These are phyloP conservation scores for Paralagenidium karlingii DNA, from an alignment of 352 stramenopile species.

Conservation along the genomic window DNA sequence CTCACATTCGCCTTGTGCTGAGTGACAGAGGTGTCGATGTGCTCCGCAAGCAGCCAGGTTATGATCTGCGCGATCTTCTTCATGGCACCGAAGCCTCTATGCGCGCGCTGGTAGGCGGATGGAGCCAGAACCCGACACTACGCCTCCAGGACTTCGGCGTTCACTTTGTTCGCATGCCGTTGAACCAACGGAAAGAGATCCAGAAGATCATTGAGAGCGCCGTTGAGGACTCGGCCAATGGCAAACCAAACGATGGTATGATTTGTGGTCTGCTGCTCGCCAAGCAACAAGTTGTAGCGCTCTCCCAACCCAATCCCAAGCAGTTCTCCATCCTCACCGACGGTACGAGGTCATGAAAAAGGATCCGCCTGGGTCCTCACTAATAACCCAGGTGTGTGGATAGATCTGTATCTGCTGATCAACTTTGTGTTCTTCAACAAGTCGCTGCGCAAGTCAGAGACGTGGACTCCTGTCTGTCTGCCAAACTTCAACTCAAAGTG, in stretches of 20 bases:
- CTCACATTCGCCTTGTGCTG: conserved; percentile 49
- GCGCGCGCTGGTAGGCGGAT: conserved; percentile 21
- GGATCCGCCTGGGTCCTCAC: not conserved
- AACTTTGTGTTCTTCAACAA: conserved; percentile 67
- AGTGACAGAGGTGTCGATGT: conserved; percentile 47
- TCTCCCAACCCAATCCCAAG: conserved; percentile 38
- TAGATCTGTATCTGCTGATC: conserved; percentile 49
- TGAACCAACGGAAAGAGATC: conserved; percentile 22
- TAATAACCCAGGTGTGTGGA: not conserved
- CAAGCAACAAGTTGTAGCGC: conserved; percentile 30
- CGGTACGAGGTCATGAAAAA: conserved; percentile 10
- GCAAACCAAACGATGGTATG: conserved; percentile 9
- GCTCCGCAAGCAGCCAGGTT: conserved; percentile 35
- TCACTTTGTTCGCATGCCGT: conserved; percentile 29
- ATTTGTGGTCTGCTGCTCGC: conserved; percentile 48
- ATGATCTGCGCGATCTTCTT: conserved; percentile 60
- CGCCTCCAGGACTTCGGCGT: conserved; percentile 33
- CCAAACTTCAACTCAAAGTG: conserved; percentile 49
- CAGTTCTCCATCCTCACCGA: conserved; percentile 54
- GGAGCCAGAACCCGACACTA: conserved; percentile 17
- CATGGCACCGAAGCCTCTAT: conserved; percentile 44
- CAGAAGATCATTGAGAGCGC: conserved; percentile 25
- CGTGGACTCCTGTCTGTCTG: conserved; percentile 60
- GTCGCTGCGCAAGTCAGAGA: conserved; percentile 44
- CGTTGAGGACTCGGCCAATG: not conserved